Percentiles rank a stretch among this genome's conserved stretches.
Conservation (phyloP, 2,329 filamentous ascomycete genomes). For the Trichoderma citrinoviride region DNA sequence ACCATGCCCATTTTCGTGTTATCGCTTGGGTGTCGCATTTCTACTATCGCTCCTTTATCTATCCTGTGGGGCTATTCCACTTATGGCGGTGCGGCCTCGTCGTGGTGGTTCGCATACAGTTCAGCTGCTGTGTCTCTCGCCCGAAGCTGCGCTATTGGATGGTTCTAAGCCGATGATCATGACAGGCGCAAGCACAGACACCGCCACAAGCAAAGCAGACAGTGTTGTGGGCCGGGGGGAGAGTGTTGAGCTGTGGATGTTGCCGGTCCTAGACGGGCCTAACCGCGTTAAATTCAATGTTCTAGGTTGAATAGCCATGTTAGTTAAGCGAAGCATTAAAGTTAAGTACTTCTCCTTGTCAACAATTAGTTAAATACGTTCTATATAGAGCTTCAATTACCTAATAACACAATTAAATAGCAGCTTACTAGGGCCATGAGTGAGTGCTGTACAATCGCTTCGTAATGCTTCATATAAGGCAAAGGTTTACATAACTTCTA, state of each 20-base stretch:
- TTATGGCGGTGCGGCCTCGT: background rate
- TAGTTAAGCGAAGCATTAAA: background rate
- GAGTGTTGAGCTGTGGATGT: background rate
- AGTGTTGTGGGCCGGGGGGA: background rate
- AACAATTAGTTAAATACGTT: background rate
- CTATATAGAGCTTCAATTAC: no score
- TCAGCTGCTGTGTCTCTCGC: background rate
- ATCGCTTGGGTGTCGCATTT: background rate
- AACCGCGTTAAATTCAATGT: background rate
- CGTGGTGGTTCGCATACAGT: background rate
- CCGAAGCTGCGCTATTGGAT: background rate
- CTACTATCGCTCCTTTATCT: background rate
- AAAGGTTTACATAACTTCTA: background rate
- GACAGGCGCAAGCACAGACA: background rate
- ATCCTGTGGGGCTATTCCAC: background rate
- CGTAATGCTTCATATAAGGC: background rate
- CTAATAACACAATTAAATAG: no score
- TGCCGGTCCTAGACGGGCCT: background rate
- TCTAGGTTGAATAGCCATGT: background rate
- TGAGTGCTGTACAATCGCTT: background rate
- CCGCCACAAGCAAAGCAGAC: background rate
- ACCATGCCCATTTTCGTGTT: background rate
- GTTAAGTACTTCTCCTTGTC: background rate
- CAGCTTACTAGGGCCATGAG: no score
- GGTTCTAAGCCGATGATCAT: background rate